Base-by-base conservation (phyloP, 208 protist genomes). In the Naegleria fowleri region DNA sequence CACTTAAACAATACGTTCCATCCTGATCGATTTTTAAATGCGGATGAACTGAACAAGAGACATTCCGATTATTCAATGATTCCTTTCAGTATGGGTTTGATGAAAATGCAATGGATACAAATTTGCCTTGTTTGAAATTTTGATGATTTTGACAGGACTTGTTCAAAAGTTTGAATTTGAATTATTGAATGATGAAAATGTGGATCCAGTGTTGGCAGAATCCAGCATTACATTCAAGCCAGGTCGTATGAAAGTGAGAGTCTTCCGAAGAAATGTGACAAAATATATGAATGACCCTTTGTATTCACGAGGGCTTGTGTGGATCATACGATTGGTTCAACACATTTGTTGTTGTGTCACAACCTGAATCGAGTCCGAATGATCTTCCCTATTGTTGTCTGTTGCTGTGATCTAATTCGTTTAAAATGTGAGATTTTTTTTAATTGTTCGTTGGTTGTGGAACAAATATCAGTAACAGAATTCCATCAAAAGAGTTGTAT, bases 101-200 rank as follows among this genome's bases (percentile, higher is more conserved):
- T n/a, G 84, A 88, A 88, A 55, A 19, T 88, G 84, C 55, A 58
- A 58, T 19, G 84, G 84, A 13, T 59, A n/a, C 41, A 51, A 48
- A 25, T 88, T 88, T 36, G 6, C 84, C 22, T 22, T 39, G 6
- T 22, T 88, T 88, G 84, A 88, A 58, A 58, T 22, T 15, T n/a
- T 22, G 4, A 38, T 11, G 9, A 36, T 88, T 36, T 39, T 88
- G 19, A 13, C 22, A 5, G 5, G 39, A 33, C 19, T 88, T 0
- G 1, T 88, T 13, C 39, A 88, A 58, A 55, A 58, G 0, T 88
- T 38, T 88, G 6, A 19, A 58, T 38, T 88, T 51, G 41, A 88
- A 38, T 88, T 88, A 13, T 67, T 67, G 55, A 67, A 67, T 67
- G 55, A 67, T 67, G 55, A 67, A 19, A 29, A 29, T 29, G 22